Evolutionary conservation across 345 rosid genomes (phyloP), one percentile per base, ranked within the genome.

Genomic region (Brassica juncea): DNA sequence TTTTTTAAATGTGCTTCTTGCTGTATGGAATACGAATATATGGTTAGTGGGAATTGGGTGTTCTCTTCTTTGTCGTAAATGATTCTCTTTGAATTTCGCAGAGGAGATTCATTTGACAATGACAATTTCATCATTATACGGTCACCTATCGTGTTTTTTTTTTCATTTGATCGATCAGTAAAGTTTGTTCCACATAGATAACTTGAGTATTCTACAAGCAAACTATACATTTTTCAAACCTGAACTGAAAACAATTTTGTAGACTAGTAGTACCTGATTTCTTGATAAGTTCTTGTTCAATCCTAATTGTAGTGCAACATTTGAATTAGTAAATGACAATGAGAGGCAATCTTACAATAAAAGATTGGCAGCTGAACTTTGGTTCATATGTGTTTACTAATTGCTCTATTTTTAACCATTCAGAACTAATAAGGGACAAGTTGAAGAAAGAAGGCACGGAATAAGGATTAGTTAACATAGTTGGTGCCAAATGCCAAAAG

Each of bases 401-500:
- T 10, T 57, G 23, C 58, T 39, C 9, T 57, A 39, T 68, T 28
- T 28, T 76, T 32, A 59, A 76, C 44, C 49, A 68, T 76, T 11
- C 59, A 16, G 27, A n/a, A 23, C 14, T 44, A 44, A n/a, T 27
- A 35, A 55, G 7, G 6, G 58, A 70, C 32, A 52, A 37, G 49
- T 34, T 71, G 37, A 66, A 35, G 52, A 66, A 39, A 54, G 81
- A 54, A n/a, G 25, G 34, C 16, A 66, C 54, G 16, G 49, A 52
- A 72, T 35, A 72, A 7, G 62, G 68, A 79, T 68, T 79, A 60
- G 78, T 72, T 79, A 73, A 72, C 67, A 10, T 47, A 62, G 75
- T 80, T 80, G 75, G 66, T 80, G 66, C 79, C 82, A 23, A 62
- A 58, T 58, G 62, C 73, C 82, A 66, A 66, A 66, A 80, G 31